Base-by-base conservation (phyloP, 768 basidiomycete species). In the Trametes maxima region DNA sequence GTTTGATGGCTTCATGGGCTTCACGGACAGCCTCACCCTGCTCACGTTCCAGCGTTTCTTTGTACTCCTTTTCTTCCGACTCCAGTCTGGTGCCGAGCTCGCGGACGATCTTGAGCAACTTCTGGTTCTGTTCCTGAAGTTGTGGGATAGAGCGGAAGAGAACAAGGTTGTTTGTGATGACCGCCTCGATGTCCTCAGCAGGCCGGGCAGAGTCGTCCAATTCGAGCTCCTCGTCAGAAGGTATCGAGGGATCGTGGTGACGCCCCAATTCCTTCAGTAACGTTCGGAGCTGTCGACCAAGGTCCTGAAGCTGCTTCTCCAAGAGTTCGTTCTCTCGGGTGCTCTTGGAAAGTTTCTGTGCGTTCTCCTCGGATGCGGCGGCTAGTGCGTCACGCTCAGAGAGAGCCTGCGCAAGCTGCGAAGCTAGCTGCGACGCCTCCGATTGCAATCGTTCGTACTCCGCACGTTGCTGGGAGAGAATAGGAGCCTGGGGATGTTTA, bases 71-170 rank as follows among this genome's bases (percentile, higher is more conserved):
- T 74, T 96, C 94, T 67, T 91, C 89, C 5, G 79, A 79, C 75
- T 98, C 97, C 82, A 98, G 84, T 78, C 90, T 89, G 39, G 80
- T 75, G 5, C 90, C 94, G 40, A 98, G 80, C 57, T 92, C 90
- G 17, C 95, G 81, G 13, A 89, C 87, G 65, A 96, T 86, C 73
- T 84, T 87, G 48, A 98, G 78, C 22, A 98, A 76, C 67, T 90
- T 90, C 78, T 92, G 89, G 72, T 98, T 98, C 76, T 96, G 95
- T 43, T 87, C 83, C 69, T 98, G 95, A n/a, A 99, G 77, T 13
- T 82, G 79, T 14, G 84, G 81, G 54, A 98, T 83, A 0, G 87
- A 90, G 45, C 82, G 81, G 85, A 94, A 98, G 36, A 92, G 82
- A 24, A 98, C 90, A 19, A 98, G 84, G 67, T 94, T 83, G 68